Evolutionary conservation across 495 filamentous ascomycete species (phyloP), one percentile per base, ranked within the genome.

Genomic region (Penicillium atrosanguineum): DNA sequence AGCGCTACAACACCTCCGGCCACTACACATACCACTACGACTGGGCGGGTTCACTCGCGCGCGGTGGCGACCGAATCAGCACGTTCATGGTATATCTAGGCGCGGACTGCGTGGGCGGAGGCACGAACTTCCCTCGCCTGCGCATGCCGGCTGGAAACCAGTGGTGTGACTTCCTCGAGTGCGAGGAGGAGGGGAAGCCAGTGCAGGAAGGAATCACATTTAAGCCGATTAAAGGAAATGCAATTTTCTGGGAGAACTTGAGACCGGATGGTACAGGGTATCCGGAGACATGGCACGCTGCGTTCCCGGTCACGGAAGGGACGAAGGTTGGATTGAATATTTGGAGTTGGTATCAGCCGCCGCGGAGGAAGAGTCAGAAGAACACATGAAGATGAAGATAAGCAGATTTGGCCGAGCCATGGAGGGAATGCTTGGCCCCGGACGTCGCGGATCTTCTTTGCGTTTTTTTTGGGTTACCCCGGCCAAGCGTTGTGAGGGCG

Each of bases 321-420:
- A 79, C 69, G 47, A 91, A 91, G 76, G 78, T 89, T 46, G 88
- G 87, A n/a, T 79, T 91, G 83, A 91, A 91, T 73, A 87, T 90
- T 60, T 91, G 87, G 87, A 72, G 73, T 61, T 76, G 73, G 73
- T 76, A 74, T 60, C 73, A 76, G 60, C 68, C 71, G 39, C 69
- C 69, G 12, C 52, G 39, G 52, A 48, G 60, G 57, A 61, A 44
- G 42, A 19, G 38, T 34, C 25, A 36, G 37, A 40, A 21, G 31
- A 44, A 18, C 15, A 31, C n/a, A 25, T 37, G 31, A 31, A 34
- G 14, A 12, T 31, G 11, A 8, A 14, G 31, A 23, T 23, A 2
- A 23, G 5, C 2, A 23, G 2, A 23, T 23, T 2, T 34, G 39
- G 7, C 16, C 39, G 39, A 42, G 39, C 16, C 16, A 12, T 42